Evolutionary conservation across 139 green algal genomes (phyloP).

Genomic region (Deuterostichococcus epilithicus): DNA sequence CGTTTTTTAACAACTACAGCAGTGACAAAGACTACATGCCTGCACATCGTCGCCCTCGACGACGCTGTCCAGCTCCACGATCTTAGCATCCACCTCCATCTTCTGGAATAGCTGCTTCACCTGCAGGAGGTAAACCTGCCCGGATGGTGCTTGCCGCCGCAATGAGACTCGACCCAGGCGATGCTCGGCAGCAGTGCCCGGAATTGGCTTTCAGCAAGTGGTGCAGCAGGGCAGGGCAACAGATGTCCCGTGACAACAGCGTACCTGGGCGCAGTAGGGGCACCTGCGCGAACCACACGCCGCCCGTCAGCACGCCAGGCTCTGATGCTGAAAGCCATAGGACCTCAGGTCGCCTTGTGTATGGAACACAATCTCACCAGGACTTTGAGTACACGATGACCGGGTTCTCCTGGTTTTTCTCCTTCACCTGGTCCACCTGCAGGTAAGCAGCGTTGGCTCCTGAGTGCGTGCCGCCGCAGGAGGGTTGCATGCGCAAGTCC

Average conservation of each 20-base stretch:
- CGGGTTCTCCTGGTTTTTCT: conserved; percentile 45
- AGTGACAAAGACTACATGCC: not conserved
- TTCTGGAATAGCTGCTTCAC: conserved; percentile 61
- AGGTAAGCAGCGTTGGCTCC: not conserved
- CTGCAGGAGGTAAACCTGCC: conserved; percentile 23
- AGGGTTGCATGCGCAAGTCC: too few relatives aligned
- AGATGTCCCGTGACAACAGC: too few relatives aligned
- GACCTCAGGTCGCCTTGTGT: too few relatives aligned
- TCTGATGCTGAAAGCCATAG: too few relatives aligned
- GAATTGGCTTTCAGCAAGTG: too few relatives aligned
- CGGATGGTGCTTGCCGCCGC: too few relatives aligned
- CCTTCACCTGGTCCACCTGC: conserved; percentile 32
- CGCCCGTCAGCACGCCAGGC: too few relatives aligned
- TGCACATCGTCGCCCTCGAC: conserved; percentile 63
- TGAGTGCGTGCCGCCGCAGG: not conserved
- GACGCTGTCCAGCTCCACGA: conserved; percentile 60
- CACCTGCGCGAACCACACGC: conserved; percentile 1
- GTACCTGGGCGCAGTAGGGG: conserved; percentile 27
- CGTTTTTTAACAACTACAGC: too few relatives aligned
- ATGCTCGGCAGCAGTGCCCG: too few relatives aligned
- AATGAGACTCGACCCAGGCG: too few relatives aligned
- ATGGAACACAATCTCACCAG: conserved; percentile 4
- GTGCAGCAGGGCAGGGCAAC: too few relatives aligned
- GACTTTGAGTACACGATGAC: conserved; percentile 49
- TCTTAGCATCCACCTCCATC: conserved; percentile 48